Conservation (phyloP, 169 alveolate species). For the Besnoitia besnoiti region DNA sequence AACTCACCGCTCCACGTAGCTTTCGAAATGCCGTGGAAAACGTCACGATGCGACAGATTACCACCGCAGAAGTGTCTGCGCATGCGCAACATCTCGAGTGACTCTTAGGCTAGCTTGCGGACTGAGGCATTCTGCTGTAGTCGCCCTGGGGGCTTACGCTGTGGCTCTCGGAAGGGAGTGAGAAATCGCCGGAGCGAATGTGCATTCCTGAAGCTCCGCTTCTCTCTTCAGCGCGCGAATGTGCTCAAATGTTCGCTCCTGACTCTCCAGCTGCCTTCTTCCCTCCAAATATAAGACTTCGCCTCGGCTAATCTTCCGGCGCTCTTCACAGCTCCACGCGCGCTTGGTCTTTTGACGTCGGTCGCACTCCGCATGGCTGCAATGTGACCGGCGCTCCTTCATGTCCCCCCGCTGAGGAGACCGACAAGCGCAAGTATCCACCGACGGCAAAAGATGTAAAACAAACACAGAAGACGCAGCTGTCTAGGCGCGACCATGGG, state of each 20-base stretch:
- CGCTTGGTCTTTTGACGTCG: background rate
- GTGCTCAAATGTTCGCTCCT: background rate
- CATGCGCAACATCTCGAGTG: too few species aligned
- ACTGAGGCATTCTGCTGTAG: too few species aligned
- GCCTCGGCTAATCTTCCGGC: background rate
- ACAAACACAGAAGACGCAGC: too few species aligned
- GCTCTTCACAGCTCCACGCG: constrained; percentile 21
- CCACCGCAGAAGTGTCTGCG: too few species aligned
- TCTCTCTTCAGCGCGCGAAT: background rate
- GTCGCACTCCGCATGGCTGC: background rate
- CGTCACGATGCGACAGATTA: too few species aligned
- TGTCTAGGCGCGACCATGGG: too few species aligned
- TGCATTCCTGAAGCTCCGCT: constrained; percentile 41
- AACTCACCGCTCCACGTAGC: too few species aligned
- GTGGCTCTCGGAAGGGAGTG: background rate
- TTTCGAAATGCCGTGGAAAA: too few species aligned
- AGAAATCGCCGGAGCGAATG: background rate
- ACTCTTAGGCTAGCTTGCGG: too few species aligned
- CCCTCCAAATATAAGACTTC: constrained; percentile 5
- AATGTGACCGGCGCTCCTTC: background rate
- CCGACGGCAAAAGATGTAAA: too few species aligned
- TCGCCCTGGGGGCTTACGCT: background rate
- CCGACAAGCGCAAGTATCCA: too few species aligned
- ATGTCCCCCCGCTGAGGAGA: background rate
- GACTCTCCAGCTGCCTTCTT: constrained; percentile 9